These are phyloP conservation scores for Phanerodontia chrysosporium DNA, from an alignment of 768 basidiomycete genomes.

Conservation along the genomic window DNA sequence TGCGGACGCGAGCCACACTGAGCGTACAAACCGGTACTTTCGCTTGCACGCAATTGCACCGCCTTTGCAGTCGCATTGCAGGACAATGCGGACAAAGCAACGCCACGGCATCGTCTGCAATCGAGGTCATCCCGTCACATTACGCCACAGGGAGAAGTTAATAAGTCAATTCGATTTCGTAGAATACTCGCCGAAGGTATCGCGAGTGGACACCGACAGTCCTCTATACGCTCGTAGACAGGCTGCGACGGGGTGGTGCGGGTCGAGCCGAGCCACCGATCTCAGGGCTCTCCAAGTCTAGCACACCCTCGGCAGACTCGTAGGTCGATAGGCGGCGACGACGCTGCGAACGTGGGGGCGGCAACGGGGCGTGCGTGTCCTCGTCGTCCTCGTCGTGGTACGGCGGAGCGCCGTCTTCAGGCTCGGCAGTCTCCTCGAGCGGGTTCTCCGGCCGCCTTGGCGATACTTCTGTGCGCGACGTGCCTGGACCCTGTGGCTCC, in stretches of 20 bases:
- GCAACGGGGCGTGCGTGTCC: slow-evolving; percentile 9
- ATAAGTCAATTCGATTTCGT: too few relatives aligned
- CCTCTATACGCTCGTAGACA: neutral
- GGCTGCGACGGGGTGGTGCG: neutral
- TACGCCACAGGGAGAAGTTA: too few relatives aligned
- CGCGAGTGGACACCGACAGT: too few relatives aligned
- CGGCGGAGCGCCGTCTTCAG: slow-evolving; percentile 10
- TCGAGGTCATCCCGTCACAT: too few relatives aligned
- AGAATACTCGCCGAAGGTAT: too few relatives aligned
- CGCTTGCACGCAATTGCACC: too few relatives aligned
- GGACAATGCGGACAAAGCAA: too few relatives aligned
- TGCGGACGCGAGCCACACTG: too few relatives aligned
- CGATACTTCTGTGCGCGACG: neutral
- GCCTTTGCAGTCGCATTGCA: too few relatives aligned
- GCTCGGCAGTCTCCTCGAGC: slow-evolving; percentile 31
- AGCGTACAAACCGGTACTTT: too few relatives aligned
- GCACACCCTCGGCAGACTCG: slow-evolving; percentile 41
- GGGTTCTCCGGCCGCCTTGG: slow-evolving; percentile 25
- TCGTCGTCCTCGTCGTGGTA: slow-evolving; percentile 16
- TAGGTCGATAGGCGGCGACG: slow-evolving; percentile 45
- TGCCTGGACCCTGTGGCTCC: slow-evolving; percentile 5
- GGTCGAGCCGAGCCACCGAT: slow-evolving; percentile 35
- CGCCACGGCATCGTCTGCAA: too few relatives aligned
- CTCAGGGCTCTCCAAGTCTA: slow-evolving; percentile 45
- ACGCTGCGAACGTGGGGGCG: slow-evolving; percentile 6